Conservation (phyloP, 2,329 filamentous ascomycete species). For the Cladosporium sp. region DNA sequence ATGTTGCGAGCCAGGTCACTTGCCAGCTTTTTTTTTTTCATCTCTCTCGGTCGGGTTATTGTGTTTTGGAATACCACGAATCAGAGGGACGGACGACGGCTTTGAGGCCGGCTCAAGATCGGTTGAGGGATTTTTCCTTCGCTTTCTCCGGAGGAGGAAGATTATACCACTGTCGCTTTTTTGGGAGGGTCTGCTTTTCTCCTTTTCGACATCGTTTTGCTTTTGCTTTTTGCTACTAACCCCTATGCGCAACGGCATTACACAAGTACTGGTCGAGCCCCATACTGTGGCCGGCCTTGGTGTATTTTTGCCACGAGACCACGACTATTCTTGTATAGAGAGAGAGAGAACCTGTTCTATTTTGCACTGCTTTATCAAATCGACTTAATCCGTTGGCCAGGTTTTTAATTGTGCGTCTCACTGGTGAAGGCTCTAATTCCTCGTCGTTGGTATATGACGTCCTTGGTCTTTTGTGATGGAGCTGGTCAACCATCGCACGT, state of each 20-base stretch:
- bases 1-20: not conserved
- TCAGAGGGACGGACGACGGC: not conserved
- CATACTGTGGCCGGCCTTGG: not conserved
- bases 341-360: not conserved
- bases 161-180: not conserved
- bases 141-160: not conserved
- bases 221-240: not conserved
- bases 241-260: not conserved
- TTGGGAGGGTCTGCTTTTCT: not conserved
- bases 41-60: not conserved
- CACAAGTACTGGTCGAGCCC: not conserved
- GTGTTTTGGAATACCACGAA: not conserved
- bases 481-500: not conserved
- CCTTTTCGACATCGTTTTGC: not conserved
- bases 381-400: not conserved
- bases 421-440: too few relatives aligned
- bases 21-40: not conserved
- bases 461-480: not conserved
- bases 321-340: slow-evolving; percentile 18
- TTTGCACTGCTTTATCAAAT: not conserved
- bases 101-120: not conserved
- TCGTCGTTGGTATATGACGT: not conserved
- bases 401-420: not conserved
- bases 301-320: slow-evolving; percentile 16
- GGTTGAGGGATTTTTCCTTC: not conserved